Conservation (phyloP, 495 filamentous ascomycete genomes). For the Physcia stellaris region DNA sequence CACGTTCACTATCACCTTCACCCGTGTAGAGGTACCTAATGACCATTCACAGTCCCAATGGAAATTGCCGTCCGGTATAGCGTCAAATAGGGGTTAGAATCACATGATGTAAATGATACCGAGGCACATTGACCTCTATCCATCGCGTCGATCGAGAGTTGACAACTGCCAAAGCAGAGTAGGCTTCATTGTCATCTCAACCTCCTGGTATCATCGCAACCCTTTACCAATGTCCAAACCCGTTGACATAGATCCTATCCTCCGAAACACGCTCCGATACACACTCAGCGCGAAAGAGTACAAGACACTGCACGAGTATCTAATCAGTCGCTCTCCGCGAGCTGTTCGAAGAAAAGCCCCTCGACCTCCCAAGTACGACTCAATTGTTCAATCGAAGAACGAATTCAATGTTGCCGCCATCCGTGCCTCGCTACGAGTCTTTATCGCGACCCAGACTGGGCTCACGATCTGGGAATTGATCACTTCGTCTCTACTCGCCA, state of each 20-base stretch:
- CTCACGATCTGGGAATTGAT: slow-evolving; percentile 58
- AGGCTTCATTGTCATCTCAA: no score
- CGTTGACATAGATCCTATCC: slow-evolving; percentile 10
- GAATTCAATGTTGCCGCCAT: slow-evolving; percentile 73
- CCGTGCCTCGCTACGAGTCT: slow-evolving; percentile 61
- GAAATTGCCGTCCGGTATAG: no score
- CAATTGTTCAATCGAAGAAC: slow-evolving; percentile 37
- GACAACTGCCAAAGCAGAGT: no score
- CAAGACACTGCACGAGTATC: slow-evolving; percentile 62
- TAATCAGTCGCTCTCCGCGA: slow-evolving; percentile 49
- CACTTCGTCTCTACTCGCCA: slow-evolving; percentile 18
- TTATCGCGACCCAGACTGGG: slow-evolving; percentile 51
- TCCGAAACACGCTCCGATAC: slow-evolving; percentile 67
- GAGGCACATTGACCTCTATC: no score
- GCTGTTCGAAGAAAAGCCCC: slow-evolving; percentile 46
- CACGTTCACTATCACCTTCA: no score
- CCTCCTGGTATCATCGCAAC: no score
- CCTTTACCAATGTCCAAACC: slow-evolving; percentile 9
- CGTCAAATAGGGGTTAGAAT: no score
- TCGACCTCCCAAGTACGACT: slow-evolving; percentile 37
- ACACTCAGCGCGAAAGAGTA: slow-evolving; percentile 79
- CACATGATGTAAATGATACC: no score
- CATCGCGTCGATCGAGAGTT: no score
- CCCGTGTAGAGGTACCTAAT: no score
- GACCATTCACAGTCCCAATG: no score